Evolutionary conservation across 495 filamentous ascomycete species (phyloP), one percentile per base, ranked within the genome.

Genomic region (Xylaria grammica): DNA sequence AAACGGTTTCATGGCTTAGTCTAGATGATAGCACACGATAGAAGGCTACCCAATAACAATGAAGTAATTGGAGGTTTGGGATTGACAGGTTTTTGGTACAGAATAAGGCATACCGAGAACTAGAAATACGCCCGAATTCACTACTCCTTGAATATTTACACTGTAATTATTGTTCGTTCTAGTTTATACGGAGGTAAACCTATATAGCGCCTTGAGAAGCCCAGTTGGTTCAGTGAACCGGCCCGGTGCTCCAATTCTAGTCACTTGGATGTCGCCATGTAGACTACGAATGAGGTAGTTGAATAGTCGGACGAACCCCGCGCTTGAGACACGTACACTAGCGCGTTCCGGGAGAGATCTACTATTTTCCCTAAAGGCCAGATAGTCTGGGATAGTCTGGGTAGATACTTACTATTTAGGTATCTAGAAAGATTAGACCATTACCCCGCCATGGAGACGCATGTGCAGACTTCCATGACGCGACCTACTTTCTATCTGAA

Each of bases 1-100:
- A 29, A 20, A 48, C 10, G 42, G 19, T 34, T 48, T 5, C 0
- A n/a, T 53, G 65, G 70, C 67, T 70, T 70, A 52, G 68, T 72
- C 68, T 70, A 66, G 70, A 72, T 68, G 70, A 70, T 42, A 59
- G 9, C 40, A 59, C 29, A 48, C 22, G 29, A 34, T 3, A 29
- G 34, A 24, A 27, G 11, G 17, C 48, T 32, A 10, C 3, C 19
- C 34, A 24, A 48, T 36, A 42, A 34, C 29, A 34, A 59, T 4
- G 42, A 27, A 17, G n/a, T 46, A n/a, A 59, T 34, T 46, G 56
- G 56, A 59, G 42, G 46, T 59, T 19, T 34, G 56, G 56, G 48
- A 4, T 36, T 32, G 32, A 24, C 22, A 36, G 34, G 5, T 26
- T 10, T 59, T 34, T 58, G 32, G 22, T 38, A 22, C 27, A 4